These are phyloP conservation scores for Saposhnikovia divaricata DNA, from an alignment of 129 eudicot species.

Conservation along the genomic window DNA sequence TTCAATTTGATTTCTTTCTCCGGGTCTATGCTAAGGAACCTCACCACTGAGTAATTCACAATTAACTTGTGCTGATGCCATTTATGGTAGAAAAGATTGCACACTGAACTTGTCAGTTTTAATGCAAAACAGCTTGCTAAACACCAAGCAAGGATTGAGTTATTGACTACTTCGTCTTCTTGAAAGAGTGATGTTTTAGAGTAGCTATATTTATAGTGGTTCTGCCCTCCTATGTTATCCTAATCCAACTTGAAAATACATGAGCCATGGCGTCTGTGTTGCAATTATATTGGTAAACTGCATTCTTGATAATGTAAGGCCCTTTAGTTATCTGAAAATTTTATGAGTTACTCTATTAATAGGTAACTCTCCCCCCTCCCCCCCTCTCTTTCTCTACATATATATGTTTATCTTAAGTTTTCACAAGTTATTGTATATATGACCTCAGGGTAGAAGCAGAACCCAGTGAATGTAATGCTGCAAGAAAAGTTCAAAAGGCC, in stretches of 20 bases:
- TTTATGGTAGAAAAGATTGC: background rate
- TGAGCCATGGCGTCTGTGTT: background rate
- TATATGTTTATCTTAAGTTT: too few species aligned
- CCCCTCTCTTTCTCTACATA: too few species aligned
- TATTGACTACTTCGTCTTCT: background rate
- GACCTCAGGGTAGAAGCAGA: conserved; percentile 52
- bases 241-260: background rate
- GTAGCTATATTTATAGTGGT: background rate
- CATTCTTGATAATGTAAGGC: background rate
- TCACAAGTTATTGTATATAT: conserved; percentile 10
- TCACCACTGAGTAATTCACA: background rate
- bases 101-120: background rate
- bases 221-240: background rate
- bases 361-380: too few species aligned
- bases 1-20: too few species aligned
- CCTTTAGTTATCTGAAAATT: background rate
- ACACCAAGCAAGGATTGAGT: background rate
- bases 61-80: background rate
- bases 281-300: background rate
- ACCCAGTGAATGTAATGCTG: conserved; percentile 43
- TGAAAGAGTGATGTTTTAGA: background rate
- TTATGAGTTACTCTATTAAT: background rate
- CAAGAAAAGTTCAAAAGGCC: conserved; percentile 90
- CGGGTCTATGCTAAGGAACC: background rate
- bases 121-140: background rate